These are phyloP conservation scores for Mucor plumbeus DNA, from an alignment of 371 early-diverging fungal species.

Conservation along the genomic window DNA sequence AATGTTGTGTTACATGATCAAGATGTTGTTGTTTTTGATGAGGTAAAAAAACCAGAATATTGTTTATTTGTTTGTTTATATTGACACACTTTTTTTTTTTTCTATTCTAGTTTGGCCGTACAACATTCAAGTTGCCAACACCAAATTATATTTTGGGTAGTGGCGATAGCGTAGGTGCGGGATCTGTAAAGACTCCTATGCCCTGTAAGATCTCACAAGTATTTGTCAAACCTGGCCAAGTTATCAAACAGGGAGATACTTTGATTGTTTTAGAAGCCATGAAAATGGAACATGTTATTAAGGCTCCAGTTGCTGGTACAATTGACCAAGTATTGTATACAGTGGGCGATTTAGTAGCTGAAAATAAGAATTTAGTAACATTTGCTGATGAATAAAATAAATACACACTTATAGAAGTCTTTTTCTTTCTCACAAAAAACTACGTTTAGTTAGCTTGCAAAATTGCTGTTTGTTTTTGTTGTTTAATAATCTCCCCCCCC, in stretches of 20 bases:
- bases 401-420: background rate
- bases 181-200: slow-evolving; percentile 91
- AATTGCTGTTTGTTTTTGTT: background rate
- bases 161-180: slow-evolving; percentile 57
- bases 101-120: slow-evolving; percentile 49
- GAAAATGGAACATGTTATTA: slow-evolving; percentile 98
- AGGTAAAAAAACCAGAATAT: slow-evolving; percentile 38
- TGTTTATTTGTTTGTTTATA: background rate
- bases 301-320: slow-evolving; percentile 80
- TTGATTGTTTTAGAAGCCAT: slow-evolving; percentile 94
- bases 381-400: slow-evolving; percentile 57
- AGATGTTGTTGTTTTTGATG: slow-evolving; percentile 69
- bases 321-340: slow-evolving; percentile 77
- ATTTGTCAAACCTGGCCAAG: slow-evolving; percentile 78
- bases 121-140: slow-evolving; percentile 64
- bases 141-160: slow-evolving; percentile 61
- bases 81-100: background rate
- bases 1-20: slow-evolving; percentile 67
- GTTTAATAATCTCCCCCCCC: background rate
- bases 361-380: slow-evolving; percentile 81
- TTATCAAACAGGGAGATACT: slow-evolving; percentile 82
- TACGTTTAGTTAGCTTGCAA: background rate
- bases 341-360: slow-evolving; percentile 89
- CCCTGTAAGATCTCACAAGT: slow-evolving; percentile 95
- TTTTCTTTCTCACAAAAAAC: background rate